A percentile compares a stretch with the other conserved stretches of the same genome.
These are phyloP conservation scores for Heimioporus sp. DNA, from an alignment of 768 basidiomycete species.

Conservation along the genomic window DNA sequence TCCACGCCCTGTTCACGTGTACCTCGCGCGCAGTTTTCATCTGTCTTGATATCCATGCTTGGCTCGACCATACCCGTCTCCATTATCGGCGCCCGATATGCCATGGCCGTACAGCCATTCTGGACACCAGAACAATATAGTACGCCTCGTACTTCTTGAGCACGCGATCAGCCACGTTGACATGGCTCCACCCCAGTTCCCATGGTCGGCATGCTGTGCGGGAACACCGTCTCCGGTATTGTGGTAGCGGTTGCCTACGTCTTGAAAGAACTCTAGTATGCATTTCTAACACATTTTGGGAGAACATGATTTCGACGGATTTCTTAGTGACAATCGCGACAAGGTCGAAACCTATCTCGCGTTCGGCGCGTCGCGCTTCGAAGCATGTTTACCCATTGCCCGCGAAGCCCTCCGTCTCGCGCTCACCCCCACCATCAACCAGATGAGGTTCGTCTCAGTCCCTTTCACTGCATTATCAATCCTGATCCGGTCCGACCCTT, in stretches of 20 bases:
- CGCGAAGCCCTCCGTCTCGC: slow-evolving; percentile 78
- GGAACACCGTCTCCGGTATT: slow-evolving; percentile 73
- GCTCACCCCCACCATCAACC: slow-evolving; percentile 78
- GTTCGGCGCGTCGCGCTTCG: slow-evolving; percentile 80
- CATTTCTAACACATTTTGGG: not conserved
- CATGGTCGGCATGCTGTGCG: slow-evolving; percentile 84
- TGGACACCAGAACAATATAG: slow-evolving; percentile 85
- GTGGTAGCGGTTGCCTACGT: slow-evolving; percentile 69
- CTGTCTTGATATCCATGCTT: slow-evolving; percentile 65
- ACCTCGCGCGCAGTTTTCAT: slow-evolving; percentile 46
- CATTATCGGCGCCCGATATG: slow-evolving; percentile 69
- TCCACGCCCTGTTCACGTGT: not conserved
- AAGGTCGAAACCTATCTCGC: slow-evolving; percentile 85
- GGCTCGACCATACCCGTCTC: slow-evolving; percentile 79
- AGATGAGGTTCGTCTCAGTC: slow-evolving; percentile 62
- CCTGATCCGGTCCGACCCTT: not conserved
- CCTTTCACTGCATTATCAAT: not conserved
- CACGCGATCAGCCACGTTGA: not conserved
- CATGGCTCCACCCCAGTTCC: slow-evolving; percentile 50
- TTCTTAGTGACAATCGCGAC: slow-evolving; percentile 70
- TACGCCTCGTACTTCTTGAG: slow-evolving; percentile 29
- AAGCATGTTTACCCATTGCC: slow-evolving; percentile 79
- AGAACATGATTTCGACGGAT: not conserved
- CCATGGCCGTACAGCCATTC: slow-evolving; percentile 75
- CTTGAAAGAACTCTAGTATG: slow-evolving; percentile 74